Conservation (phyloP, 805 yeast genomes). For the Ogataea neopini region DNA sequence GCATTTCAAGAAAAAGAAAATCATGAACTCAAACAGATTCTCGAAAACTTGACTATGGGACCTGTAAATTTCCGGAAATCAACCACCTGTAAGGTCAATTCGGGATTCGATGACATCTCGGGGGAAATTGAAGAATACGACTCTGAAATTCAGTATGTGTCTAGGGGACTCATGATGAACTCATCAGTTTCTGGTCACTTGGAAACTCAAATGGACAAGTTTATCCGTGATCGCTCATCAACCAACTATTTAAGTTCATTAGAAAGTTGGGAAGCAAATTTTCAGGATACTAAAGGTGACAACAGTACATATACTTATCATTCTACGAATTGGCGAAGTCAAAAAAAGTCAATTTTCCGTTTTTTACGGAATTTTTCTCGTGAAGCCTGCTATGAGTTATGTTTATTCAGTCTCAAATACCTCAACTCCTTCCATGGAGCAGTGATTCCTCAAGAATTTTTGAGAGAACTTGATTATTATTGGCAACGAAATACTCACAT, state of each 20-base stretch:
- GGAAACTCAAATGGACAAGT: not conserved
- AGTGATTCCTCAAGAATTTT: not conserved
- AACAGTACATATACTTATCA: not conserved
- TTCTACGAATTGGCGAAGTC: slow-evolving; percentile 1
- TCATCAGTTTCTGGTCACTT: not conserved
- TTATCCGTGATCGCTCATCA: not conserved
- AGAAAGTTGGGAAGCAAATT: not conserved
- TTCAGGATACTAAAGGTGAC: not conserved
- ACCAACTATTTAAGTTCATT: not conserved
- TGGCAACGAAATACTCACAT: not conserved
- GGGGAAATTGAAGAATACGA: slow-evolving; percentile 4
- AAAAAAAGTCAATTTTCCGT: not conserved
- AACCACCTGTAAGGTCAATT: too few relatives aligned
- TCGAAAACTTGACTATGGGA: not conserved
- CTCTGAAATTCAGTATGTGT: slow-evolving; percentile 5
- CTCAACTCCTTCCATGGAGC: slow-evolving; percentile 5
- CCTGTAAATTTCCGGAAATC: not conserved
- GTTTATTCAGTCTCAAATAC: not conserved
- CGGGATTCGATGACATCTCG: not conserved
- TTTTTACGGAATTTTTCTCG: not conserved
- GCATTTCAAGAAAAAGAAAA: not conserved
- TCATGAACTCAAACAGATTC: not conserved
- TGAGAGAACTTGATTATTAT: not conserved
- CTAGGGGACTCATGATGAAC: not conserved
- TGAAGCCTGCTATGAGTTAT: not conserved